Evolutionary conservation across 257 asterid species (phyloP).

Genomic region (Verbena officinalis): DNA sequence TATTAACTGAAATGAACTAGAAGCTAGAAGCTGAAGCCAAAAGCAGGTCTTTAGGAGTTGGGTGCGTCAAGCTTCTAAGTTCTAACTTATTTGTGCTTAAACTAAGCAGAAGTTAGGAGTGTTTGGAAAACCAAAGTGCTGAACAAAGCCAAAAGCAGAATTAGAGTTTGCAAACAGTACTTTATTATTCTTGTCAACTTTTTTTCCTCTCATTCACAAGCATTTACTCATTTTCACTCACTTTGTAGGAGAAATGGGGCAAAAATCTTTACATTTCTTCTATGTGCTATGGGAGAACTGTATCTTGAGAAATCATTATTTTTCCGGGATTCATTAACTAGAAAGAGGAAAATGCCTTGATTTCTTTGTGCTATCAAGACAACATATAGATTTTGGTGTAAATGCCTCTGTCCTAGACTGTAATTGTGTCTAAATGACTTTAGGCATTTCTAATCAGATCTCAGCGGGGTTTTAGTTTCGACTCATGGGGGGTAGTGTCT

Average conservation of each 20-base stretch:
- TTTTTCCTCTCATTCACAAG: background rate
- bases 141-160: too few species aligned
- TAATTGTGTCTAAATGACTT: conserved; percentile 27
- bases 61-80: too few species aligned
- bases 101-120: too few species aligned
- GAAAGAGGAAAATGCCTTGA: background rate
- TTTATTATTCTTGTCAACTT: background rate
- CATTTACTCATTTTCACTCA: background rate
- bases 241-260: conserved; percentile 88
- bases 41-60: too few species aligned
- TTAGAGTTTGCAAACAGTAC: too few species aligned
- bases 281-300: conserved; percentile 78
- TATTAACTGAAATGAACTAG: too few species aligned
- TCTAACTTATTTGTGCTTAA: too few species aligned
- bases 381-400: conserved; percentile 11
- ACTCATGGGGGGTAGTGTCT: conserved; percentile 26
- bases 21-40: too few species aligned
- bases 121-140: too few species aligned
- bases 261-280: conserved; percentile 83
- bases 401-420: conserved; percentile 18
- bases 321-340: conserved; percentile 11
- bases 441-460: conserved; percentile 20
- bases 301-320: conserved; percentile 46
- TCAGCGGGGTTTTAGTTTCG: conserved; percentile 9
- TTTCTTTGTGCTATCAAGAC: background rate